A percentile compares a stretch with the other conserved stretches of the same genome.
phyloP scores from a whole-genome alignment of 2,329 filamentous ascomycete genomes.

The Aureobasidium sp. region DNA sequence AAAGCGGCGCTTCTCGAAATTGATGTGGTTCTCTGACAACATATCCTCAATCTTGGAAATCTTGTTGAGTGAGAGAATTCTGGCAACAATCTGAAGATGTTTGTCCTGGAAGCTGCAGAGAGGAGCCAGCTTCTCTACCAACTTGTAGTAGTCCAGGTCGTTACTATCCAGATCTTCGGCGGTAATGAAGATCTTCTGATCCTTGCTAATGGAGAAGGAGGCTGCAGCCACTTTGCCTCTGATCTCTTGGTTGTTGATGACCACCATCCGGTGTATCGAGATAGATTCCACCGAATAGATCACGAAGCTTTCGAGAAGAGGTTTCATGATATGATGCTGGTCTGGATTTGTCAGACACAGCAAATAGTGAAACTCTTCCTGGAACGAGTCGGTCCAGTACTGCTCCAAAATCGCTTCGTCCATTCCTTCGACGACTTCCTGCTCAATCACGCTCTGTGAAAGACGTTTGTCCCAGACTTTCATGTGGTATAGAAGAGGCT shows the following conservation, averaged over 20 bases:
- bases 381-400: background rate
- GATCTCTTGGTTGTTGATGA: background rate
- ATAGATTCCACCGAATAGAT: background rate
- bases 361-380: background rate
- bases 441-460: background rate
- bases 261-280: background rate
- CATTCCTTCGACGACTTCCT: background rate
- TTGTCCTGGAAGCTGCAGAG: slow-evolving; percentile 24
- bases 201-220: background rate
- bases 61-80: background rate
- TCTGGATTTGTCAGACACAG: background rate
- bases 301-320: background rate
- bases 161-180: background rate
- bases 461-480: background rate
- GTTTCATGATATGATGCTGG: background rate
- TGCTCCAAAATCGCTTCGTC: background rate
- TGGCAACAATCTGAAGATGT: background rate
- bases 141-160: background rate
- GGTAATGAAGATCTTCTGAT: background rate
- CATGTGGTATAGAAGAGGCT: background rate
- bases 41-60: background rate
- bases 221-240: background rate
- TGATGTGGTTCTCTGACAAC: background rate
- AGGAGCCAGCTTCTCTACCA: background rate
- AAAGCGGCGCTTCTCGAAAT: background rate